These are phyloP conservation scores for Yamadazyma aaseri DNA, from an alignment of 1,139 yeast genomes.

Conservation along the genomic window DNA sequence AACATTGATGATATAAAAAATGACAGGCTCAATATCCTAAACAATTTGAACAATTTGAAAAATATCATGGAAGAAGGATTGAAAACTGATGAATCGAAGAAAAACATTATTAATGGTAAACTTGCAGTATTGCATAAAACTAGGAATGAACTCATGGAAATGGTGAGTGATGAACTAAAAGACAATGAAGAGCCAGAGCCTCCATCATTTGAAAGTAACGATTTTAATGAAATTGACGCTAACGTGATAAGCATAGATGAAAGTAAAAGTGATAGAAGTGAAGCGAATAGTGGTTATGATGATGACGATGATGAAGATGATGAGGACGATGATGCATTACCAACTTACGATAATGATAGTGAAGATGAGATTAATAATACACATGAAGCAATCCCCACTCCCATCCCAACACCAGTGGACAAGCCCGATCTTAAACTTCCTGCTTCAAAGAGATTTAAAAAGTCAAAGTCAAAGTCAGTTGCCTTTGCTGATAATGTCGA, in stretches of 20 bases:
- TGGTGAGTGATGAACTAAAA: constrained; percentile 30
- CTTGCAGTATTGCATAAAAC: constrained; percentile 36
- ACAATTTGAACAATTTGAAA: constrained; percentile 43
- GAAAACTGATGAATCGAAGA: constrained; percentile 44
- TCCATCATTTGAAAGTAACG: constrained; percentile 9
- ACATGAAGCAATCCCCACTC: constrained; percentile 1
- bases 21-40: constrained; percentile 38
- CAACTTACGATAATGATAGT: constrained; percentile 28
- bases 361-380: constrained; percentile 13
- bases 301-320: constrained; percentile 18
- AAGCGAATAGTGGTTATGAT: background rate
- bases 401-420: constrained; percentile 1
- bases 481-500: constrained; percentile 49
- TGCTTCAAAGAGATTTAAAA: constrained; percentile 22
- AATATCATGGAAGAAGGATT: constrained; percentile 42
- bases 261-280: background rate
- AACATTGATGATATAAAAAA: constrained; percentile 39
- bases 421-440: constrained; percentile 13
- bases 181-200: constrained; percentile 11
- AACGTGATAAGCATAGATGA: constrained; percentile 10
- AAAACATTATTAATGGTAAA: constrained; percentile 42
- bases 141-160: constrained; percentile 44
- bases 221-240: constrained; percentile 18
- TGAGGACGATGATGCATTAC: constrained; percentile 25
- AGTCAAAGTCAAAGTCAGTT: constrained; percentile 32